These are phyloP conservation scores for Vitis hybrid DNA, from an alignment of 177 flowering plant genomes.

Conservation along the genomic window DNA sequence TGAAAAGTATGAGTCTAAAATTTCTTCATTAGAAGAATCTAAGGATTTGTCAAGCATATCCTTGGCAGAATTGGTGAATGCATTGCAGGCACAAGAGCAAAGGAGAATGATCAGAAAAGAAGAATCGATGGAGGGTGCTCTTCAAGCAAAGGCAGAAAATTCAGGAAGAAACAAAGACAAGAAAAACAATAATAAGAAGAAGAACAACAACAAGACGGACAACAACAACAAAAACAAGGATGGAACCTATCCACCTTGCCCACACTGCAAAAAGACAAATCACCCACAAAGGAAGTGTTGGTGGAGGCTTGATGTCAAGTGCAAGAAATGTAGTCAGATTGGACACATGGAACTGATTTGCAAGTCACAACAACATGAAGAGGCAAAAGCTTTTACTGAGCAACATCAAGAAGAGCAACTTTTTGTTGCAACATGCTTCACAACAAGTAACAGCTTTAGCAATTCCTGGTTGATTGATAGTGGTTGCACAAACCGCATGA, in stretches of 20 bases:
- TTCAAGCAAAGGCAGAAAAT: not conserved
- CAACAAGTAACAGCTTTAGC: not conserved
- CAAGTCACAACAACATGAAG: not conserved
- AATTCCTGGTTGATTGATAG: not conserved
- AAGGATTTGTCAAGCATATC: constrained; percentile 9
- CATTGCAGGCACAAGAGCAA: constrained; percentile 3
- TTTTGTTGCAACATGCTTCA: not conserved
- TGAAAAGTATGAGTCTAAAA: constrained; percentile 11
- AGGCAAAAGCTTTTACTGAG: not conserved
- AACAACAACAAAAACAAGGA: not conserved
- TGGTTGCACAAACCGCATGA: not conserved
- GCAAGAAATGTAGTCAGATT: not conserved
- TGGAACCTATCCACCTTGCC: not conserved
- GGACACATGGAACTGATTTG: not conserved
- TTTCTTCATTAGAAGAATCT: constrained; percentile 16
- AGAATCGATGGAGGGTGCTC: not conserved
- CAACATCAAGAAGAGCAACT: constrained; percentile 1
- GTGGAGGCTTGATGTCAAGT: not conserved
- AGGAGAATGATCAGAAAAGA: constrained; percentile 5
- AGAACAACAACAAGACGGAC: not conserved
- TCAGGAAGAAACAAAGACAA: not conserved
- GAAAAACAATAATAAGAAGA: not conserved
- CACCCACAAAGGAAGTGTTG: not conserved
- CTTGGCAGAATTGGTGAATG: not conserved
- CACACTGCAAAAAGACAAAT: not conserved